phyloP scores from a whole-genome alignment of 2,329 filamentous ascomycete species.

The Colletotrichum acutatum region DNA sequence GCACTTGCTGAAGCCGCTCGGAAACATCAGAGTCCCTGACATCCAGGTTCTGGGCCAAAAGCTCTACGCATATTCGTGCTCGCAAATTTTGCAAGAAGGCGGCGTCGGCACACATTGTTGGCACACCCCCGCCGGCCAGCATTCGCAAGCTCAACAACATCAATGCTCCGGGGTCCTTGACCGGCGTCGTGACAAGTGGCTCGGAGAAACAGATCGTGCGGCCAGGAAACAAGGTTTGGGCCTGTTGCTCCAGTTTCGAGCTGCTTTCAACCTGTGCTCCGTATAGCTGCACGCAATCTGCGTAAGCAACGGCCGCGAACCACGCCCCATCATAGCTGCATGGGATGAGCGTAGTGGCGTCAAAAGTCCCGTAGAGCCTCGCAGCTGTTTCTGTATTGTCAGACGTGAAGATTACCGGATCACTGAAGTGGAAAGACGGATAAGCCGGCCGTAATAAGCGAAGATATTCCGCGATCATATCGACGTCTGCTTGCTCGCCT shows the following conservation, averaged over 20 bases:
- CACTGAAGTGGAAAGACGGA: not conserved
- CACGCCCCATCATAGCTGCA: not conserved
- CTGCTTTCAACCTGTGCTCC: not conserved
- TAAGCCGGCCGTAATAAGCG: not conserved
- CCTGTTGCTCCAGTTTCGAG: not conserved
- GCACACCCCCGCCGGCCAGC: not conserved
- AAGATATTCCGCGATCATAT: not conserved
- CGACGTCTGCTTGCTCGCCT: not conserved
- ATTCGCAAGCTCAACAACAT: conserved; percentile 7
- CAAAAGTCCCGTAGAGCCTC: conserved; percentile 40
- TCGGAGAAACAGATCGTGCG: not conserved
- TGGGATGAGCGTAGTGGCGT: not conserved
- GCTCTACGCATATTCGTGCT: conserved; percentile 1
- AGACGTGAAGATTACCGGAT: not conserved
- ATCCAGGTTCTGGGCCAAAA: not conserved
- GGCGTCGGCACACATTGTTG: not conserved
- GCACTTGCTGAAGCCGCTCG: not conserved
- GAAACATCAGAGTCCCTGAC: not conserved
- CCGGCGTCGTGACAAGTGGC: not conserved
- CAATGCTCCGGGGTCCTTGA: not conserved
- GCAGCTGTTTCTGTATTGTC: not conserved
- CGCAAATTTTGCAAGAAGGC: not conserved
- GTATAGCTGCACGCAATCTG: conserved; percentile 12
- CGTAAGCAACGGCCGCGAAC: not conserved
- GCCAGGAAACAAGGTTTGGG: not conserved